Evolutionary conservation across 2,329 filamentous ascomycete species (phyloP), one percentile per base, ranked within the genome.

Genomic region (Apiospora sp.): DNA sequence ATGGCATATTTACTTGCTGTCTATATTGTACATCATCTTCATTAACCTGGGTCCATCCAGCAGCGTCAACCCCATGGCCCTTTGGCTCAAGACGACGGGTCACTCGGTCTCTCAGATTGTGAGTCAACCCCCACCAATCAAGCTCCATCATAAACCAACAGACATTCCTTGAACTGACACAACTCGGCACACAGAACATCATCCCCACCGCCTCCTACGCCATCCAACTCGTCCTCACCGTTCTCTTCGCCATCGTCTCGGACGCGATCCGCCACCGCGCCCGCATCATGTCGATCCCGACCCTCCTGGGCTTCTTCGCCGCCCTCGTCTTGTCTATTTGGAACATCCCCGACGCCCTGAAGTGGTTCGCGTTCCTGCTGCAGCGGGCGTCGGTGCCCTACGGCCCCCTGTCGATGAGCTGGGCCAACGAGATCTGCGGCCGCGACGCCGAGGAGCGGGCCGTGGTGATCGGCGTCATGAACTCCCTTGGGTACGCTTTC

Each of bases 221-320:
- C 0, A 84, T 90, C 2, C 87, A 89, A 73, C 84, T 89, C 0
- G 82, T 89, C 2, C 84, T 85, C 3, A 90, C 88, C 0, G 81
- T 91, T 0, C 76, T 81, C 6, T 88, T 88, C 74, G 88, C 88
- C 12, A 89, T 88, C 81, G 81, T 85, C 2, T 89, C 87, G 13
- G 88, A 90, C 43, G 83, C 86, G 6, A 81, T 84, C 6, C 78
- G 78, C 1, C 78, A 77, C 24, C 74, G 80, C 24, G 76, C 80
- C 5, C 51, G 75, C 12, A 76, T 81, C 54, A 82, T 82, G 80
- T 79, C 76, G 10, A 76, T 81, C 10, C 76, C 79, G 16, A 79
- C 79, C 7, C 72, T 77, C 44, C 73, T 77, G 0, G 58, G 58
- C 34, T 19, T 34, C 14, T 75, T 77, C 48, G 72, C 76, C 0